Base-by-base conservation (phyloP, 164 flowering plant genomes). In the Sedum album region DNA sequence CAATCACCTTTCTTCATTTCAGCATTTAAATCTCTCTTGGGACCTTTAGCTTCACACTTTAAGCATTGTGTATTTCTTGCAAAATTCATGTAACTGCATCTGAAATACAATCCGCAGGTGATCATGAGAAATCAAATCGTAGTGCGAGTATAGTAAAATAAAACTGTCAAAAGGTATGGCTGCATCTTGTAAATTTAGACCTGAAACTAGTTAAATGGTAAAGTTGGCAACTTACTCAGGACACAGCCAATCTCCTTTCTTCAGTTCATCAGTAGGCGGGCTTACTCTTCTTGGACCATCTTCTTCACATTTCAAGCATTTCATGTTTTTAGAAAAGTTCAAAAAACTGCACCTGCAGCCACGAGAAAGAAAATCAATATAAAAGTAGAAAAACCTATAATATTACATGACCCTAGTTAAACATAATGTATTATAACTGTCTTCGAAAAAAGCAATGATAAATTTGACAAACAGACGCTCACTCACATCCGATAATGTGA, bases 1-100 rank as follows among this genome's bases (percentile, higher is more conserved):
- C 96, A 91, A 70, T 91, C 97, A 49, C 97, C 97, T 75, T 79
- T 80, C 81, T 89, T 88, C 90, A 79, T 88, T 78, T 83, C 85
- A 55, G 72, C 65, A 8, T 75, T 66, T 60, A 65, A 21, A 44
- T 71, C 76, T 75, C 73, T 82, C 75, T 77, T 80, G 10, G 93
- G 91, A 18, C 83, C 88, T 38, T 84, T 85, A 60, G 80, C 76
- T 66, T 73, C 75, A 79, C 97, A 91, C 72, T 84, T 68, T 14
- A 79, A 74, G 73, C 97, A 91, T 23, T 68, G 69, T 49, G 69
- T 14, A 71, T 91, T 91, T 82, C 85, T 85, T 0, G 87, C 66
- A 65, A 86, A 91, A 67, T 91, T 91, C 83, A 86, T 69, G 76
- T 85, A 91, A 70, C 74, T 78, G 73, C 97, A 91, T 68, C 96